These are phyloP conservation scores for Puccinia horiana DNA, from an alignment of 1,284 basidiomycete species.

Conservation along the genomic window DNA sequence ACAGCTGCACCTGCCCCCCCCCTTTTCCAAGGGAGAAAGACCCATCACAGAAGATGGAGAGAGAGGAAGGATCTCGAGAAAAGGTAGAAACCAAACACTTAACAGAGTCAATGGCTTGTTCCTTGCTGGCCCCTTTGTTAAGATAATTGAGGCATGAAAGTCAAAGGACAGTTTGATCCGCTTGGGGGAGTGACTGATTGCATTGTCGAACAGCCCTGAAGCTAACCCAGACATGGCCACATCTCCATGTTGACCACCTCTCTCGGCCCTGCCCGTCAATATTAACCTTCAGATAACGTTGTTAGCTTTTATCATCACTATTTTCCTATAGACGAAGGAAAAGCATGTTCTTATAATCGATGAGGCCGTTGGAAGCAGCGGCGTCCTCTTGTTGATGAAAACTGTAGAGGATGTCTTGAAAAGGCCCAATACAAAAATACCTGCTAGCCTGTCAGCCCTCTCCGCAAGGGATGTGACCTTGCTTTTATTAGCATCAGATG, in stretches of 20 bases:
- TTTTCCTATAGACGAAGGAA: not conserved
- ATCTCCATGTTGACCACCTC: not conserved
- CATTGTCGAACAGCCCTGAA: not conserved
- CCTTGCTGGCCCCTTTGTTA: not conserved
- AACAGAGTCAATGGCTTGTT: not conserved
- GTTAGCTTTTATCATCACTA: not conserved
- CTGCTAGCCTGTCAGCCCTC: not conserved
- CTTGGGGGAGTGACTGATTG: not conserved
- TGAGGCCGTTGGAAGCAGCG: not conserved
- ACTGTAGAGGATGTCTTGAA: not conserved
- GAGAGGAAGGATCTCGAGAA: too few relatives aligned
- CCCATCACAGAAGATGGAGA: too few relatives aligned
- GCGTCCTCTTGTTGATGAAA: not conserved
- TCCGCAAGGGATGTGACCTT: not conserved
- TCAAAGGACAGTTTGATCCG: not conserved
- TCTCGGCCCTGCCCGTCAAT: not conserved
- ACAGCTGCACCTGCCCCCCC: not conserved
- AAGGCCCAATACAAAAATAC: not conserved
- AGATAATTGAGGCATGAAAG: not conserved
- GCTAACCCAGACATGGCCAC: too few relatives aligned
- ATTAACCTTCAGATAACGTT: too few relatives aligned
- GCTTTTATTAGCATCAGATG: not conserved
- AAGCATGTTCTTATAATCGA: not conserved
- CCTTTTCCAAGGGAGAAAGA: too few relatives aligned
- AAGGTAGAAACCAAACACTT: too few relatives aligned